Conservation (phyloP, 2,329 filamentous ascomycete species). For the Aplosporella prunicola region DNA sequence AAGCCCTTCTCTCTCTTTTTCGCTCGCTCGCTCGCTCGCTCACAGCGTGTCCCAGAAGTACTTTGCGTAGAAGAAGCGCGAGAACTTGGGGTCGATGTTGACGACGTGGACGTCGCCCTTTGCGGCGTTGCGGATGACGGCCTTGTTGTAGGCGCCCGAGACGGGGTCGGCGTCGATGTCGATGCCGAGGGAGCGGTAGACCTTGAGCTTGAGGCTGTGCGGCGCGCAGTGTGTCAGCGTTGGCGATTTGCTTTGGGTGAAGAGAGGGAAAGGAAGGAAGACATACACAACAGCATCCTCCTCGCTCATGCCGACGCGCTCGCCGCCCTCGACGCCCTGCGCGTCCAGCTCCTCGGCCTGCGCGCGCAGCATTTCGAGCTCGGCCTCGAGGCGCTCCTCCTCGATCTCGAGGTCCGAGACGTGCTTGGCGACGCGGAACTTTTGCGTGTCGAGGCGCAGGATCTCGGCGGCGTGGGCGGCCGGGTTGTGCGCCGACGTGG, state of each 20-base stretch:
- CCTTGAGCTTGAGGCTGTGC: constrained; percentile 64
- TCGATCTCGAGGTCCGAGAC: constrained; percentile 86
- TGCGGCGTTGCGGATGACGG: constrained; percentile 72
- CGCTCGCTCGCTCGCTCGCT: too few species aligned
- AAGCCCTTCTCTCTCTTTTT: too few species aligned
- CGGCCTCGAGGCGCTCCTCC: constrained; percentile 77
- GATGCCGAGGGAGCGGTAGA: constrained; percentile 85
- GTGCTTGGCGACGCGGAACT: constrained; percentile 89
- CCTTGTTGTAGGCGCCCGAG: constrained; percentile 75
- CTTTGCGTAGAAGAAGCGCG: constrained; percentile 83
- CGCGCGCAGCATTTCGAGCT: constrained; percentile 64
- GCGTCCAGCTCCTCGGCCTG: constrained; percentile 74
- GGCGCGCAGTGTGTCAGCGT: constrained; percentile 8
- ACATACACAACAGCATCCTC: constrained; percentile 42
- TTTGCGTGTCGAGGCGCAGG: constrained; percentile 78
- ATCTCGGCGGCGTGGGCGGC: constrained; percentile 76
- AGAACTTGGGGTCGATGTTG: constrained; percentile 88
- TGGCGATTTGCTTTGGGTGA: too few species aligned
- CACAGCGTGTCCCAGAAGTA: constrained; percentile 89
- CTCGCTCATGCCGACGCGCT: constrained; percentile 29
- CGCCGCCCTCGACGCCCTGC: constrained; percentile 72
- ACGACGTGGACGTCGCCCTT: constrained; percentile 93
- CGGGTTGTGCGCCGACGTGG: constrained; percentile 63
- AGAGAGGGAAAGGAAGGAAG: neutral
- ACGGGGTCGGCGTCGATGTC: constrained; percentile 68